These are phyloP conservation scores for Cucumis sativus DNA, from an alignment of 306 rosid genomes.

Conservation along the genomic window DNA sequence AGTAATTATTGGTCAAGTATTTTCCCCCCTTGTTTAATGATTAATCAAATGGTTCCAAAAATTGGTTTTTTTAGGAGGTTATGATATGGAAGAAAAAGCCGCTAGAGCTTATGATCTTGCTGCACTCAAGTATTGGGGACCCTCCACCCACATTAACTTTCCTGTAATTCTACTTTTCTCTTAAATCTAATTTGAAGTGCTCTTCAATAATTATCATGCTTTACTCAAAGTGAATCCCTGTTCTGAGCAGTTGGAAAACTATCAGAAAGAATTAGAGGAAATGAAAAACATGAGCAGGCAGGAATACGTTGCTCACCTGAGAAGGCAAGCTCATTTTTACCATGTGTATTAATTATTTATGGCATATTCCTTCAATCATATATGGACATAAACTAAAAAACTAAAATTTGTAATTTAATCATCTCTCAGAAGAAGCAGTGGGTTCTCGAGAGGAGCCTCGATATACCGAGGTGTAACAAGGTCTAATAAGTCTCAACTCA, in stretches of 20 bases:
- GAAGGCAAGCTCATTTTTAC: constrained; percentile 38
- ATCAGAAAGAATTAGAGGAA: constrained; percentile 62
- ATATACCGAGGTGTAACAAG: constrained; percentile 96
- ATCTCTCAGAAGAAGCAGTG: constrained; percentile 67
- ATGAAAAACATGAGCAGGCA: constrained; percentile 82
- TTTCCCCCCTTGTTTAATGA: neutral
- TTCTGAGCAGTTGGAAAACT: constrained; percentile 47
- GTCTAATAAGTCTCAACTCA: constrained; percentile 24
- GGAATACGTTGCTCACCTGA: constrained; percentile 78
- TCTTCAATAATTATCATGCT: neutral
- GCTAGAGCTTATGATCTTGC: constrained; percentile 93
- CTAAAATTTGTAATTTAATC: neutral
- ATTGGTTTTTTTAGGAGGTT: constrained; percentile 61
- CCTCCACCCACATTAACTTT: constrained; percentile 85
- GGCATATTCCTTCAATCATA: neutral
- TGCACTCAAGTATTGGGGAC: constrained; percentile 96
- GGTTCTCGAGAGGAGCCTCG: constrained; percentile 89
- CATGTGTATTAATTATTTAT: neutral
- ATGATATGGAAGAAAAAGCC: constrained; percentile 94
- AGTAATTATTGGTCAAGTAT: neutral
- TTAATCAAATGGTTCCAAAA: constrained; percentile 12
- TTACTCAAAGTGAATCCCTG: neutral
- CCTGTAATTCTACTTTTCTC: constrained; percentile 34
- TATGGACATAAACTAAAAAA: neutral
- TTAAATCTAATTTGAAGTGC: neutral